Conservation (phyloP, 2,329 filamentous ascomycete genomes). For the Xylariaceae sp. region DNA sequence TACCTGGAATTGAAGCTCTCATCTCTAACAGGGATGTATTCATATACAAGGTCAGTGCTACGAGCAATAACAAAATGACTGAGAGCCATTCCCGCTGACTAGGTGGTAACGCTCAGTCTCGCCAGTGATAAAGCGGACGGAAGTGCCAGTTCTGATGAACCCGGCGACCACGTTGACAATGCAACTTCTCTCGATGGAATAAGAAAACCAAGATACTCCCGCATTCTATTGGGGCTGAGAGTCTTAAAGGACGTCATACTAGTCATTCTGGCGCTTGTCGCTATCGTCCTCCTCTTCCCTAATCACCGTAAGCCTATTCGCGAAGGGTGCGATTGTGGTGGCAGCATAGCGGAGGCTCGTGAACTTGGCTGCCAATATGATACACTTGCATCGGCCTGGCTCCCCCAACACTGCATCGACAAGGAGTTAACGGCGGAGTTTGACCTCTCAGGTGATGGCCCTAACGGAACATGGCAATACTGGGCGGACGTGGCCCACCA, state of each 20-base stretch:
- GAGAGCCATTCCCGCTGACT: too few relatives aligned
- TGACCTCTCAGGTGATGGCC: slow-evolving; percentile 7
- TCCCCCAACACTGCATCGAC: slow-evolving; percentile 13
- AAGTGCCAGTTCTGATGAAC: too few relatives aligned
- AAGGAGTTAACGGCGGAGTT: slow-evolving; percentile 17
- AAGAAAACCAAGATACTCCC: too few relatives aligned
- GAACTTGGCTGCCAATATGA: slow-evolving; percentile 11
- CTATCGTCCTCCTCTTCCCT: neutral
- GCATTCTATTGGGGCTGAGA: too few relatives aligned
- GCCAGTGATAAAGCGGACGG: too few relatives aligned
- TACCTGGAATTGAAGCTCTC: too few relatives aligned
- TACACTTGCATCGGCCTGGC: slow-evolving; percentile 14
- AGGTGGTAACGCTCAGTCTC: too few relatives aligned
- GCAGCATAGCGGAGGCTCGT: slow-evolving; percentile 3
- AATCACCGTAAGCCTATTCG: neutral
- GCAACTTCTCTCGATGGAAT: too few relatives aligned
- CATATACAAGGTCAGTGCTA: too few relatives aligned
- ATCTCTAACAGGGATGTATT: too few relatives aligned
- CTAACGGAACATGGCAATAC: slow-evolving; percentile 13
- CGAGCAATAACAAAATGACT: too few relatives aligned
- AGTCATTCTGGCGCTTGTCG: neutral
- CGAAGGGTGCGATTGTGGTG: slow-evolving; percentile 16
- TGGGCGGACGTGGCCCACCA: neutral
- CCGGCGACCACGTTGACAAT: too few relatives aligned
- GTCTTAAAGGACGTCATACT: neutral